Conservation (phyloP, 208 protist species). For the Wallacemonas sp. region DNA sequence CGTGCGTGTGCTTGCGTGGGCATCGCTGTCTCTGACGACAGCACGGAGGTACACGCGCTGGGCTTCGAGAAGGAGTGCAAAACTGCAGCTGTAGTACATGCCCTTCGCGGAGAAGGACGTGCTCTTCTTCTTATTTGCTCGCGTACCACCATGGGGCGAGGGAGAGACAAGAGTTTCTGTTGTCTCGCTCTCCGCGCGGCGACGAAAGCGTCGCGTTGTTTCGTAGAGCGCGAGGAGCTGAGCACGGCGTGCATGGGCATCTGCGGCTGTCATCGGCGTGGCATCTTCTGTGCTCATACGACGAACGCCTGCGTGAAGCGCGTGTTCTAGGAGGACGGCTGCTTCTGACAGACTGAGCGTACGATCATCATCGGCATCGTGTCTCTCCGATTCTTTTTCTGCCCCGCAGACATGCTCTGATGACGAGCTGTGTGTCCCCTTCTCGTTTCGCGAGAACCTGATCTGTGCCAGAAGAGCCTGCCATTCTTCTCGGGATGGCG, state of each 20-base stretch:
- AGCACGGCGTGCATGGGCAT: neutral
- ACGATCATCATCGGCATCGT: neutral
- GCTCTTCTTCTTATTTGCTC: too few relatives aligned
- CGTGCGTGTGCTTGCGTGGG: neutral
- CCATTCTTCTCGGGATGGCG: too few relatives aligned
- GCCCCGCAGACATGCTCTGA: too few relatives aligned
- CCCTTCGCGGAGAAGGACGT: neutral
- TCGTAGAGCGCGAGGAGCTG: neutral
- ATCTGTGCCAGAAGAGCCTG: too few relatives aligned
- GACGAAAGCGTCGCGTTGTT: neutral
- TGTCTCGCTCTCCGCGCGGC: too few relatives aligned
- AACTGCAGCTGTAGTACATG: slow-evolving; percentile 9
- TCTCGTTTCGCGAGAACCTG: too few relatives aligned
- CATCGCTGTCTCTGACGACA: neutral
- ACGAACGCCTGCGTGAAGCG: neutral
- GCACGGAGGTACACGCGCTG: too few relatives aligned
- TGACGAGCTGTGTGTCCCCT: too few relatives aligned
- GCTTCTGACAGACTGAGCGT: neutral
- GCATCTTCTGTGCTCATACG: neutral
- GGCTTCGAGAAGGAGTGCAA: neutral
- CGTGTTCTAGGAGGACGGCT: neutral
- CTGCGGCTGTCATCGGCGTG: too few relatives aligned
- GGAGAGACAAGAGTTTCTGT: too few relatives aligned
- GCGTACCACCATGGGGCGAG: too few relatives aligned
- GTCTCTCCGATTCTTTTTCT: too few relatives aligned